phyloP scores from a whole-genome alignment of 139 green algal species.

The Protoeuglena noctilucae region DNA sequence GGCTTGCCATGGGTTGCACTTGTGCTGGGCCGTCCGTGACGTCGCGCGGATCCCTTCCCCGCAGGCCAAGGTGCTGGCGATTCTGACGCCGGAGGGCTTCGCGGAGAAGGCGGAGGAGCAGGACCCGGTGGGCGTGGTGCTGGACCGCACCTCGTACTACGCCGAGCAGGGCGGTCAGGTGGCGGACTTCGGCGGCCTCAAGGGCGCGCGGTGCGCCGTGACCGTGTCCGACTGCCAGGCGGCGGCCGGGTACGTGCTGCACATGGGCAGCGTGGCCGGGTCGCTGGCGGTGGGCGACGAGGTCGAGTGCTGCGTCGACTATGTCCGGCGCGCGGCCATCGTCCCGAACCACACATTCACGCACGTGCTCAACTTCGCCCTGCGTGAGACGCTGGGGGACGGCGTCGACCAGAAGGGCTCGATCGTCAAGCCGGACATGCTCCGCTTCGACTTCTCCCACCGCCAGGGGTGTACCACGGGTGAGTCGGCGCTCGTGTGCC shows the following conservation, averaged over 20 bases:
- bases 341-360: slow-evolving; percentile 96
- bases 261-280: slow-evolving; percentile 34
- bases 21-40: not conserved
- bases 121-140: slow-evolving; percentile 63
- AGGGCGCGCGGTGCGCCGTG: not conserved
- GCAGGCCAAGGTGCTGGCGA: slow-evolving; percentile 50
- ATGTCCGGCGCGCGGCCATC: slow-evolving; percentile 54
- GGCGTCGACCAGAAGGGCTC: slow-evolving; percentile 94
- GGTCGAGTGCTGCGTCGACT: slow-evolving; percentile 58
- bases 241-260: slow-evolving; percentile 90
- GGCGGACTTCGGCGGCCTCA: slow-evolving; percentile 56
- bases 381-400: slow-evolving; percentile 69
- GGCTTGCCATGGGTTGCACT: too few species aligned
- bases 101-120: slow-evolving; percentile 34
- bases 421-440: slow-evolving; percentile 72
- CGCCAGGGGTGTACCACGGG: too few species aligned
- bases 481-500: too few species aligned
- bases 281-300: slow-evolving; percentile 44
- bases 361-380: slow-evolving; percentile 89
- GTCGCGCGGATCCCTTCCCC: not conserved
- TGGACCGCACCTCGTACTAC: slow-evolving; percentile 82
- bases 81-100: slow-evolving; percentile 51
- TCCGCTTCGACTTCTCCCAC: slow-evolving; percentile 97
- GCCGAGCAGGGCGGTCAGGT: slow-evolving; percentile 78
- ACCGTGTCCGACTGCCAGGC: slow-evolving; percentile 25